A percentile compares a stretch with the other conserved stretches of the same genome.
Evolutionary conservation across 2,329 filamentous ascomycete species (phyloP).

Genomic region (Didymella glomerata): DNA sequence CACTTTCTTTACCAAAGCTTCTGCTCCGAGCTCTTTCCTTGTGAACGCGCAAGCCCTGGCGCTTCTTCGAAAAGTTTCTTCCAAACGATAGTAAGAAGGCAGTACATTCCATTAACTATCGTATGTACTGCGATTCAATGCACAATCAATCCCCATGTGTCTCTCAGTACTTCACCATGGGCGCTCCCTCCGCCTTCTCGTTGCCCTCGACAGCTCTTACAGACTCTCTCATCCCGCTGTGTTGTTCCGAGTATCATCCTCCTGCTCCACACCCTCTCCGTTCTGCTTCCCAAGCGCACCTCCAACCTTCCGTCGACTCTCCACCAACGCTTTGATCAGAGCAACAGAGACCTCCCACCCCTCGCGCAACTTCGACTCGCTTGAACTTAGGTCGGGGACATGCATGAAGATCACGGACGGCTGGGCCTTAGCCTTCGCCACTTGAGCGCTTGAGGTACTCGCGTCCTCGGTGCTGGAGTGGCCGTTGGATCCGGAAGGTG

Average conservation of each 20-base stretch:
- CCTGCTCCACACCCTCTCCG: background rate
- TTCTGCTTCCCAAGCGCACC: slow-evolving; percentile 3
- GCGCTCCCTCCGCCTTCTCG: no score
- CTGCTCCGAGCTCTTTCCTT: no score
- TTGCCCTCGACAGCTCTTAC: no score
- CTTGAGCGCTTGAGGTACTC: background rate
- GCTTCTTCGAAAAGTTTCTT: no score
- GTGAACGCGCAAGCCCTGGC: no score
- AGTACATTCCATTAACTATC: no score
- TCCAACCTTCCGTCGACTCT: slow-evolving; percentile 37
- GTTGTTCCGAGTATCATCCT: slow-evolving; percentile 15
- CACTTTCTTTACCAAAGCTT: no score
- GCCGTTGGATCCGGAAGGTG: background rate
- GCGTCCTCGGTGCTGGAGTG: no score
- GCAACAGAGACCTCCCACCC: slow-evolving; percentile 44
- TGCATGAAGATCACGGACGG: slow-evolving; percentile 48
- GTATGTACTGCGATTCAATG: no score
- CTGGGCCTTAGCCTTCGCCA: slow-evolving; percentile 26
- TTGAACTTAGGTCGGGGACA: slow-evolving; percentile 45
- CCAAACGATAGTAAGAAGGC: no score
- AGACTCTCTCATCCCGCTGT: background rate
- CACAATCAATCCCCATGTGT: no score
- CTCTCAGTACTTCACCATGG: no score
- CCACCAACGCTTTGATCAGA: slow-evolving; percentile 47
- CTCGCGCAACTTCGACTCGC: slow-evolving; percentile 34